phyloP scores from a whole-genome alignment of 2,329 filamentous ascomycete genomes.

The Pseudogymnoascus sp. region DNA sequence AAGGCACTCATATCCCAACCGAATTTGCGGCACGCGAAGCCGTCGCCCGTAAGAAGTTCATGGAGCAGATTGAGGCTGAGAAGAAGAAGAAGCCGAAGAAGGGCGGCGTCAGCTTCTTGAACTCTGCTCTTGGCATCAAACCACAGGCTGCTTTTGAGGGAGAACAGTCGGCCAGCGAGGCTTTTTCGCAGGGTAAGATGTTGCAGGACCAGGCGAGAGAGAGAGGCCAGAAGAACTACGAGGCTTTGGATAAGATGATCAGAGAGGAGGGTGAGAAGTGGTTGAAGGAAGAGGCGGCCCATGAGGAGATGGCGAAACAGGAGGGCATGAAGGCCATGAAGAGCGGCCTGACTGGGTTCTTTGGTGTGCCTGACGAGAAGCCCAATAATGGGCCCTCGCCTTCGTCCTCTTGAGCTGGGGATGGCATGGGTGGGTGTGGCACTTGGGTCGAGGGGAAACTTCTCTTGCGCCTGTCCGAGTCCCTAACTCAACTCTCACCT shows the following conservation, averaged over 20 bases:
- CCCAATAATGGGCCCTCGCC: background rate
- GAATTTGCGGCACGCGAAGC: conserved; percentile 89
- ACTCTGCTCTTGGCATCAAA: conserved; percentile 70
- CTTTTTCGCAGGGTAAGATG: conserved; percentile 90
- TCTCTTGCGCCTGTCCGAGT: background rate
- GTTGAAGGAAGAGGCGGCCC: conserved; percentile 84
- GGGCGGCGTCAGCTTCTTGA: conserved; percentile 60
- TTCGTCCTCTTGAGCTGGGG: background rate
- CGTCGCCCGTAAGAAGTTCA: conserved; percentile 74
- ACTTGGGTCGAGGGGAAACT: background rate
- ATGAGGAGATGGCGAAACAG: conserved; percentile 81
- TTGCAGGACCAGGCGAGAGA: conserved; percentile 90
- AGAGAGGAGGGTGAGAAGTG: conserved; percentile 89
- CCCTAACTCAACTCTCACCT: background rate
- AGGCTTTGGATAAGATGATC: conserved; percentile 83
- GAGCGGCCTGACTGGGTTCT: conserved; percentile 58
- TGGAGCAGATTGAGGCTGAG: conserved; percentile 65
- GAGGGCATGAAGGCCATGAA: conserved; percentile 92
- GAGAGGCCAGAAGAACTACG: conserved; percentile 81
- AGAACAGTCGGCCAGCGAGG: conserved; percentile 64
- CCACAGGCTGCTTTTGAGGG: conserved; percentile 60
- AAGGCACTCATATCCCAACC: conserved; percentile 78
- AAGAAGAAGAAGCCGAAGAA: conserved; percentile 52
- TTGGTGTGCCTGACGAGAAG: conserved; percentile 24
- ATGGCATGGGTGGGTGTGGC: conserved; percentile 3